Evolutionary conservation across 2,329 filamentous ascomycete species (phyloP), one percentile per base, ranked within the genome.

Genomic region (Aspergillus arachidicola): DNA sequence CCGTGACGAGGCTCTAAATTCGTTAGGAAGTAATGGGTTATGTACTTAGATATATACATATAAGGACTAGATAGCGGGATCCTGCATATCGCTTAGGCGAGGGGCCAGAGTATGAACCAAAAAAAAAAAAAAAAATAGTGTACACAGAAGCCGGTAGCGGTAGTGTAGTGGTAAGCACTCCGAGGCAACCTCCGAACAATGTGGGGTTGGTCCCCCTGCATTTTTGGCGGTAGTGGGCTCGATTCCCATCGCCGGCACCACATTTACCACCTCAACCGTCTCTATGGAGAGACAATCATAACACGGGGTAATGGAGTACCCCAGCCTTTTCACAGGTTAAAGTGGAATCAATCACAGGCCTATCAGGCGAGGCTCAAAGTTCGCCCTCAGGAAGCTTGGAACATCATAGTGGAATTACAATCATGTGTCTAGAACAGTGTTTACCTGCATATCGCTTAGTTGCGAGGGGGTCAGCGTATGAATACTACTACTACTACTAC

Each of bases 1-100:
- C 65, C 58, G 4, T 57, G 63, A 62, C 60, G 60, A 65, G 65
- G 60, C 65, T 67, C 61, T 53, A 67, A 63, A 58, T 62, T 67
- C 34, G 53, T 61, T 58, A 23, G 55, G 32, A 60, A 57, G 32
- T 61, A 63, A 43, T 61, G 46, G 56, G 12, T 54, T 21, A 59
- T 41, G 16, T 41, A 41, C 14, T 30, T 58, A 48, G 50, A 63
- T 6, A 34, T 60, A 6, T 6, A 30, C 30, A 30, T 30, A 30
- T 6, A 9, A 6, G 28, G 11, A 57, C 54, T 60, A 43, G 55
- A 66, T 67, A 64, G 57, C 30, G 14, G 48, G 34, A 45, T 30
- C 58, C 48, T 54, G 34, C 34, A 59, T 59, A 53, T 59, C 48
- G 23, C 58, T 1, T 28, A 51, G 21, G 57, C 46, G 30, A 30